Conservation (phyloP, 202 grass and related monocot genomes). For the Bolboschoenoplectus hybrid region DNA sequence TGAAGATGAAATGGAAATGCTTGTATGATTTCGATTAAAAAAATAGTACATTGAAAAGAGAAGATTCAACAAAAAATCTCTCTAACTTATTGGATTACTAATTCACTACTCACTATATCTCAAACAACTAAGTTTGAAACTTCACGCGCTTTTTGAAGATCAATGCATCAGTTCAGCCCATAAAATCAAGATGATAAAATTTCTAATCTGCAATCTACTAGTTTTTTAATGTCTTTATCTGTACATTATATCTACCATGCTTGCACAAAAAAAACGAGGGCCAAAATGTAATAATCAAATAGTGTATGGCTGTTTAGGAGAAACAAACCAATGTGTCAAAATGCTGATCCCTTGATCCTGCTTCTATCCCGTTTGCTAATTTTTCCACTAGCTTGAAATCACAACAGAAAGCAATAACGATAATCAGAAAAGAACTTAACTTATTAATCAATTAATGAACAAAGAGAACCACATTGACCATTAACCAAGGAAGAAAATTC, state of each 20-base stretch:
- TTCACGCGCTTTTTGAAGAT: not conserved
- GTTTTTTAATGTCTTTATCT: too few species aligned
- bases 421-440: not conserved
- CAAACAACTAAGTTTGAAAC: not conserved
- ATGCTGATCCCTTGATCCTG: constrained; percentile 37
- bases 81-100: constrained; percentile 4
- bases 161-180: not conserved
- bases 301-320: not conserved
- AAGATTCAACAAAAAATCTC: not conserved
- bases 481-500: not conserved
- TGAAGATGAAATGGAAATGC: not conserved
- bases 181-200: too few species aligned
- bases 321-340: constrained; percentile 41
- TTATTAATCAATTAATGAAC: not conserved
- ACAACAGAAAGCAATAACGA: constrained; percentile 5
- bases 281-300: not conserved
- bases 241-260: too few species aligned
- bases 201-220: too few species aligned
- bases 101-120: not conserved
- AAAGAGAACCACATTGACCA: not conserved
- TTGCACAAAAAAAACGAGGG: not conserved
- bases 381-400: constrained; percentile 34
- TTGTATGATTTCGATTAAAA: not conserved
- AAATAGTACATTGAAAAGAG: not conserved
- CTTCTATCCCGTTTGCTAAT: constrained; percentile 37